phyloP scores from a whole-genome alignment of 169 alveolate genomes.

The Babesia ovata region DNA sequence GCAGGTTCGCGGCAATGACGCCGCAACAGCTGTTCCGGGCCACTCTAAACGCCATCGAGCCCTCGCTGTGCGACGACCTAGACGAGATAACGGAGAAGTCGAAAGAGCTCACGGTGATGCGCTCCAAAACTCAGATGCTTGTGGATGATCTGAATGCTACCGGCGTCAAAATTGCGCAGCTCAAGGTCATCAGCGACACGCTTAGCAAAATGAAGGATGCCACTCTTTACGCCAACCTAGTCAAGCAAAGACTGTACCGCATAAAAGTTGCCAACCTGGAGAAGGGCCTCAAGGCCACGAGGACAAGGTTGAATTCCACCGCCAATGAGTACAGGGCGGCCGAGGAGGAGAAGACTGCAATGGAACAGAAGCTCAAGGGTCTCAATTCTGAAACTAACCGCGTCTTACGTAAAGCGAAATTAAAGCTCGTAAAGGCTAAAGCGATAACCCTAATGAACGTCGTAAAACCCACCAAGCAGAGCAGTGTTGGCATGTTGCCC shows the following conservation, averaged over 20 bases:
- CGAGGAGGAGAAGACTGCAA: constrained; percentile 34
- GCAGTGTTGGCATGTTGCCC: background rate
- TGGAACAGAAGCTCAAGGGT: constrained; percentile 21
- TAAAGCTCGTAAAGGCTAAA: constrained; percentile 31
- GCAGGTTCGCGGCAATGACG: constrained; percentile 70
- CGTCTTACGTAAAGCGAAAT: constrained; percentile 4
- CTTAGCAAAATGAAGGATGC: constrained; percentile 42
- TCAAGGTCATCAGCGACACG: constrained; percentile 43
- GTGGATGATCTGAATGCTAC: constrained; percentile 50
- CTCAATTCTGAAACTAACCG: constrained; percentile 21
- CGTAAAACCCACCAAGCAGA: background rate
- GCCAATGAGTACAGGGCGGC: constrained; percentile 4
- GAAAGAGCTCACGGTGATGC: constrained; percentile 39
- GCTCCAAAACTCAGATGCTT: constrained; percentile 26
- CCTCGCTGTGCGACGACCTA: constrained; percentile 35
- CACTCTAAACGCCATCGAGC: constrained; percentile 71
- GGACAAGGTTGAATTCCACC: constrained; percentile 33
- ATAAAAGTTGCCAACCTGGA: constrained; percentile 36
- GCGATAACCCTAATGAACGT: background rate
- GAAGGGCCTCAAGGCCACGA: constrained; percentile 57
- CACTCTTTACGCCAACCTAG: constrained; percentile 47
- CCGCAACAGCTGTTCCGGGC: constrained; percentile 72
- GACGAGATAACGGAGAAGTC: constrained; percentile 42
- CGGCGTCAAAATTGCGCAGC: constrained; percentile 37
- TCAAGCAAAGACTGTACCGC: constrained; percentile 53